Conservation (phyloP, 345 rosid genomes). For the Dimocarpus longan region DNA sequence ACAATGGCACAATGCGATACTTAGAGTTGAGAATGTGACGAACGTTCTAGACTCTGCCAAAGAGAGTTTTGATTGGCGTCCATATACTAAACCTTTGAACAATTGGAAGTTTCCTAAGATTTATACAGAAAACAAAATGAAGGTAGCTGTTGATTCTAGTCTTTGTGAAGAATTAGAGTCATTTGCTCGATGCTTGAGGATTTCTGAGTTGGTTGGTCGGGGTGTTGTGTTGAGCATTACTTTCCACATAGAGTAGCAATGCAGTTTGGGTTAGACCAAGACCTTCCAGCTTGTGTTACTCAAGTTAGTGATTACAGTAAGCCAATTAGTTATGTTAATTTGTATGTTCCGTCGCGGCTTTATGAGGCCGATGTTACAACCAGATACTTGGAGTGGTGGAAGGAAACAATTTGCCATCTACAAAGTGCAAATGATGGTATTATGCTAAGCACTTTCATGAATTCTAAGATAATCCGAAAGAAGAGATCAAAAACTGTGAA, state of each 20-base stretch:
- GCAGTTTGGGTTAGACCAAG: no score
- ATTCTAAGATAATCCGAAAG: not conserved
- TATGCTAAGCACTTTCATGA: not conserved
- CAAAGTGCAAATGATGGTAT: not conserved
- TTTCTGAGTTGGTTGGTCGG: constrained; percentile 5
- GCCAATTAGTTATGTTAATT: no score
- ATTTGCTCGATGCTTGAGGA: constrained; percentile 10
- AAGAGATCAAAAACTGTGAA: not conserved
- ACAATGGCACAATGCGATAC: constrained; percentile 33
- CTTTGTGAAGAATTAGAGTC: constrained; percentile 5
- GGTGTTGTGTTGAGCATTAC: constrained; percentile 10
- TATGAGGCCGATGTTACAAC: no score
- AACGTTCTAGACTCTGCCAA: constrained; percentile 28
- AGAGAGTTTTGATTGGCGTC: constrained; percentile 32
- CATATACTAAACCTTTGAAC: constrained; percentile 15
- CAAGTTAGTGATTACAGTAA: no score
- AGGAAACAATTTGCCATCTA: no score
- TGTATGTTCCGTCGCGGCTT: no score
- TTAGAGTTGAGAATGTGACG: constrained; percentile 19
- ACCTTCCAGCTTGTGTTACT: no score
- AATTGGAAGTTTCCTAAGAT: not conserved
- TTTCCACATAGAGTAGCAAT: constrained; percentile 7
- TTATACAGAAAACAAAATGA: not conserved
- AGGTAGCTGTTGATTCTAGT: not conserved
- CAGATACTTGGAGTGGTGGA: no score